Evolutionary conservation across 2,329 filamentous ascomycete genomes (phyloP), one percentile per base, ranked within the genome.

Genomic region (Pseudocercospora cruenta): DNA sequence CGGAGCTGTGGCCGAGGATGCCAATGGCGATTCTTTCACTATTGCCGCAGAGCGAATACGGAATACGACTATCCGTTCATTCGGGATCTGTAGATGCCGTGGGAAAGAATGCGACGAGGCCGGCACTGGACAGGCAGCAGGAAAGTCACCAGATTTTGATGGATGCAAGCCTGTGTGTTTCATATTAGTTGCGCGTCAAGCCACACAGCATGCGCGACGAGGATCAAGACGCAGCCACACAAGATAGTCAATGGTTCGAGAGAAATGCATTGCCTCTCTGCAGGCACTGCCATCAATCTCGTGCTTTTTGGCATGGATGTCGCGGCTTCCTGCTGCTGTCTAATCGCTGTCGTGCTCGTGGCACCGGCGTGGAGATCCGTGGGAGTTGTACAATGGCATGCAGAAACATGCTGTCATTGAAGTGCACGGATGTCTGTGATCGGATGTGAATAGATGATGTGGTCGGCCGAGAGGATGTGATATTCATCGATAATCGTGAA

Each of bases 281-380:
- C 53, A 57, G 53, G 53, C 53, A 57, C 12, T 7, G 53, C 53
- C n/a, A 19, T 28, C 24, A 22, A 36, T 33, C 54, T 58, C 54
- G 54, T 58, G 54, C 28, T 36, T 58, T 21, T n/a, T 28, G 33
- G 12, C 51, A 55, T 55, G 51, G 51, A 26, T 26, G 16, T 21
- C 33, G 54, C 54, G 54, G 54, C 54, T 58, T 58, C 28, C 24
- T 58, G 54, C 54, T 58, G 26, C 26, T 58, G 54, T 39, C 54
- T 33, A 39, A n/a, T 22, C 31, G 54, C 31, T 39, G 16, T n/a
- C 33, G 54, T 58, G 54, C 54, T 55, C 24, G 51, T 31, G 51
- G 24, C 51, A 31, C 51, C 51, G 24, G 51, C 51, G 51, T 55
- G 51, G 51, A 55, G 19, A 49, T 49, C n/a, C 45, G 45, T 49